These are phyloP conservation scores for Antrodiella citrinella DNA, from an alignment of 768 basidiomycete species.

Conservation along the genomic window DNA sequence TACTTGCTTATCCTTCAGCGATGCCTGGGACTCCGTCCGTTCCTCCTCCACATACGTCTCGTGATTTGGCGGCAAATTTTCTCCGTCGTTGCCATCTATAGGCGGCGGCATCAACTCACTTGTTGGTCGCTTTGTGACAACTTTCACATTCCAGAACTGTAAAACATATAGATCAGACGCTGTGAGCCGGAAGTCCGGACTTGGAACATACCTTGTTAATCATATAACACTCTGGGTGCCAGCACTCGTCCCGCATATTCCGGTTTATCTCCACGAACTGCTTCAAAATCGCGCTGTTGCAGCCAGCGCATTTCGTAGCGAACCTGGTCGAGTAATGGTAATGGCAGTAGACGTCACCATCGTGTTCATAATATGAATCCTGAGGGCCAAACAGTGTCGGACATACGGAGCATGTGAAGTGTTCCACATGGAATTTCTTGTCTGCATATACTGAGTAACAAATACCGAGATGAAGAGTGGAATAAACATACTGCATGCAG, in stretches of 20 bases:
- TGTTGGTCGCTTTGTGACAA: slow-evolving; percentile 65
- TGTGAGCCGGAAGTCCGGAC: not conserved
- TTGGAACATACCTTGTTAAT: slow-evolving; percentile 80
- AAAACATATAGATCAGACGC: not conserved
- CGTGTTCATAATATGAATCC: slow-evolving; percentile 99
- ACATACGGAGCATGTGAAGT: slow-evolving; percentile 97
- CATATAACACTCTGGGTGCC: slow-evolving; percentile 99
- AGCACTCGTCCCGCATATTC: slow-evolving; percentile 97
- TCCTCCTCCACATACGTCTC: slow-evolving; percentile 73
- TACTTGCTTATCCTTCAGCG: slow-evolving; percentile 84
- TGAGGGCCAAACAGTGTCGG: slow-evolving; percentile 94
- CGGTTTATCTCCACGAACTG: slow-evolving; percentile 99
- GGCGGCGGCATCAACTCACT: slow-evolving; percentile 34
- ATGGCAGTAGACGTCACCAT: slow-evolving; percentile 96
- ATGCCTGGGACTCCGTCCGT: slow-evolving; percentile 60
- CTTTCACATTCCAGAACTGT: slow-evolving; percentile 99
- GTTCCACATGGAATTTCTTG: slow-evolving; percentile 99
- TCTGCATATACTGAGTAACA: slow-evolving; percentile 40
- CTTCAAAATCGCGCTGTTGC: slow-evolving; percentile 94
- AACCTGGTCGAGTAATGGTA: slow-evolving; percentile 99
- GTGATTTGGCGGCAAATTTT: slow-evolving; percentile 21
- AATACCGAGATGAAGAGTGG: slow-evolving; percentile 1
- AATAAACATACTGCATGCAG: slow-evolving; percentile 81
- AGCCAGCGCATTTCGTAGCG: slow-evolving; percentile 97
- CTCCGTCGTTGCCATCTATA: slow-evolving; percentile 37